Evolutionary conservation across 2,329 filamentous ascomycete genomes (phyloP), one percentile per base, ranked within the genome.

Genomic region (Zasmidium cellare): DNA sequence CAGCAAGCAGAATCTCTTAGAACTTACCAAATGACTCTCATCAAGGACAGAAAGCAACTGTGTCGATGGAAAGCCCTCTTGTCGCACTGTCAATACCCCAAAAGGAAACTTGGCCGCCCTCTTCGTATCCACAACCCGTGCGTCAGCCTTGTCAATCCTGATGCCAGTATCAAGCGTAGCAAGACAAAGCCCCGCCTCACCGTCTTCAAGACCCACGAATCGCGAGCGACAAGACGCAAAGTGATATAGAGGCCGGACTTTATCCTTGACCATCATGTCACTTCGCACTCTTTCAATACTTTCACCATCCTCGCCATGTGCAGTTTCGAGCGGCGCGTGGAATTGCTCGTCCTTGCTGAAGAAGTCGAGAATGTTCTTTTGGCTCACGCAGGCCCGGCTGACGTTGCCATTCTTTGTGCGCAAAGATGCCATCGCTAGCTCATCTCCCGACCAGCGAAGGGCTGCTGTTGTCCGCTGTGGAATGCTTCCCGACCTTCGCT

Each of bases 51-150:
- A 67, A 20, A 81, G 69, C 14, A 82, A 68, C 22, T 72, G 69
- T 19, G 68, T 65, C 22, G 71, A 70, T 31, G 70, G 66, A 31
- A 65, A 64, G 3, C 80, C 80, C 67, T 83, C 80, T 53, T 76
- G 75, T 24, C 81, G 76, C 25, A 84, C 71, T 47, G 79, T 75
- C 1, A 84, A 71, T 16, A 84, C 74, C 24, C 80, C 79, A 66
- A 82, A 78, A 3, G 81, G 81, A 61, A 84, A 84, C 5, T 64
- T 20, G 7, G 61, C 47, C 22, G 67, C 65, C 18, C 56, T 46
- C 11, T 48, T 54, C 45, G 45, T 52, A 35, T 50, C 47, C n/a
- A 23, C 31, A 18, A 51, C 53, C 19, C 55, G 28, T 3, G 71
- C 35, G 25, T 18, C 54, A 3, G 69, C 63, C 6, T 67, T 63